A percentile compares a stretch with the other conserved stretches of the same genome.
Conservation (phyloP, 495 filamentous ascomycete species). For the Neurospora africana region DNA sequence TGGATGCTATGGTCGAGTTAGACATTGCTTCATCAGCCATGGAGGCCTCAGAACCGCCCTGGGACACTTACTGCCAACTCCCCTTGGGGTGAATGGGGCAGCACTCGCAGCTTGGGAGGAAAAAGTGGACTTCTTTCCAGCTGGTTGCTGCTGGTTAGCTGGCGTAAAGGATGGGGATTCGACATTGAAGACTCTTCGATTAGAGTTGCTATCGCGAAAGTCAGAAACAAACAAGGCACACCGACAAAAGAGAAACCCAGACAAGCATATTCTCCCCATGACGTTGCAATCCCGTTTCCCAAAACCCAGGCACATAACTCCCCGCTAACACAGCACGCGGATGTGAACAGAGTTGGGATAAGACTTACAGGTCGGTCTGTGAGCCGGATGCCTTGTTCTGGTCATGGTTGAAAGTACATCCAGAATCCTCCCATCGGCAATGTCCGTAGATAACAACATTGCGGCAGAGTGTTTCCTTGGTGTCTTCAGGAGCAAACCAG, state of each 20-base stretch:
- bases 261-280: not conserved
- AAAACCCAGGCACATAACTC: not conserved
- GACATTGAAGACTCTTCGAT: conserved; percentile 74
- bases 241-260: not conserved
- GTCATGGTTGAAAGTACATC: conserved; percentile 88
- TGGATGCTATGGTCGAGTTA: conserved; percentile 16
- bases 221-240: conserved; percentile 6
- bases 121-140: conserved; percentile 52
- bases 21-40: not conserved
- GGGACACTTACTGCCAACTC: conserved; percentile 23
- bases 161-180: conserved; percentile 95
- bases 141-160: conserved; percentile 31
- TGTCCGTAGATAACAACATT: conserved; percentile 92
- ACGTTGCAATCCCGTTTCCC: not conserved
- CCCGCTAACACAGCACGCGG: not conserved
- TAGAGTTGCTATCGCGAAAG: conserved; percentile 34
- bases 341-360: not conserved
- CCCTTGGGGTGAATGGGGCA: conserved; percentile 78
- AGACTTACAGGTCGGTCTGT: conserved; percentile 51
- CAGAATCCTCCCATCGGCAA: conserved; percentile 84
- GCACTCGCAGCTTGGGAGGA: conserved; percentile 83
- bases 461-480: conserved; percentile 82
- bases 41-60: conserved; percentile 2
- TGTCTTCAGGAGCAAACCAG: conserved; percentile 18
- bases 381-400: conserved; percentile 43